phyloP scores from a whole-genome alignment of 176 grass and related monocot species.

The Aechmea fasciata region DNA sequence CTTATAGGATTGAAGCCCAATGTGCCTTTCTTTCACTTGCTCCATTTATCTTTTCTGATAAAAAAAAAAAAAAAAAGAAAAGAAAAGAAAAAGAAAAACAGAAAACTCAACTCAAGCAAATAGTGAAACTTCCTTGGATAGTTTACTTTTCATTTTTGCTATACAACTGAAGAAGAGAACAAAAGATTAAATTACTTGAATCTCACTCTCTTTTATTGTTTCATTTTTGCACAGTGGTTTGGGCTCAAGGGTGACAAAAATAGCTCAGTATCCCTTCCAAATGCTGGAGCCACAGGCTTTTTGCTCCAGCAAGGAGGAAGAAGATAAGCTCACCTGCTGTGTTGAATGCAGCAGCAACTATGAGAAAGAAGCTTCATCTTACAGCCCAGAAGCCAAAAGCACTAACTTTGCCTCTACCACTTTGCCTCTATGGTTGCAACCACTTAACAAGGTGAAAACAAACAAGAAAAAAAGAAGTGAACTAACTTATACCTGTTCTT shows the following conservation, averaged over 20 bases:
- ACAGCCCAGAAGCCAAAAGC: conserved; percentile 24
- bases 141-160: too few species aligned
- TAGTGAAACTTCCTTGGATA: too few species aligned
- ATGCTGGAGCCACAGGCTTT: conserved; percentile 26
- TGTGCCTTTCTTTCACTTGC: background rate
- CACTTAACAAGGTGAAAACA: conserved; percentile 37
- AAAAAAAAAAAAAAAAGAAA: too few species aligned
- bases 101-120: too few species aligned
- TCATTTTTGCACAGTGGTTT: conserved; percentile 20
- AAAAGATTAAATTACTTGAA: background rate
- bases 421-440: conserved; percentile 46
- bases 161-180: too few species aligned
- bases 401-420: conserved; percentile 17
- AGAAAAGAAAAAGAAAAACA: too few species aligned
- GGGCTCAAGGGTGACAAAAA: conserved; percentile 29
- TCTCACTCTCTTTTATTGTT: conserved; percentile 9
- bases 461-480: background rate
- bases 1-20: background rate
- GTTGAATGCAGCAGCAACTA: conserved; percentile 60
- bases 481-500: background rate
- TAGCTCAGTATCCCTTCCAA: conserved; percentile 24
- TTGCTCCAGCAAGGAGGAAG: conserved; percentile 22
- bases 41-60: background rate
- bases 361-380: conserved; percentile 57
- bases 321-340: conserved; percentile 55